Conservation (phyloP, 108 stramenopile species). For the Nitzschia sp. region DNA sequence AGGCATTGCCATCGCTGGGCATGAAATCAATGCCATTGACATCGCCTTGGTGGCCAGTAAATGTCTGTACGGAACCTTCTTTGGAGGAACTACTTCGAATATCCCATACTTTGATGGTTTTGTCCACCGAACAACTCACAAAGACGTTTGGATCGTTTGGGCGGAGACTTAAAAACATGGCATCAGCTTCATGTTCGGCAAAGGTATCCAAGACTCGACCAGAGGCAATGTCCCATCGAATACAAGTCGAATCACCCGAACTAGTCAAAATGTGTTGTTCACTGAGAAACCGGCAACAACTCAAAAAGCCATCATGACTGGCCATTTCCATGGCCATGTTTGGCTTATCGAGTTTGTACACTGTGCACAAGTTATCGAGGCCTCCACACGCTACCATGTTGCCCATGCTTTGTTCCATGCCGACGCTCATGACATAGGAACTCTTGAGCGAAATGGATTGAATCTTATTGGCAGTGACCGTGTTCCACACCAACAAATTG, state of each 20-base stretch:
- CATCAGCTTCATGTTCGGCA: conserved; percentile 94
- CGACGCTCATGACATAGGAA: conserved; percentile 99
- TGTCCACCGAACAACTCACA: conserved; percentile 95
- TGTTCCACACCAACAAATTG: conserved; percentile 98
- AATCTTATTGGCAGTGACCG: conserved; percentile 87
- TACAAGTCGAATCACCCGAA: conserved; percentile 96
- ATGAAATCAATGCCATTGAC: conserved; percentile 97
- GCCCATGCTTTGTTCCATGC: conserved; percentile 93
- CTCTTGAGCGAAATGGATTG: conserved; percentile 91
- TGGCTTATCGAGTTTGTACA: conserved; percentile 90
- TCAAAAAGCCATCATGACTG: conserved; percentile 98
- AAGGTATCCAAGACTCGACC: conserved; percentile 81
- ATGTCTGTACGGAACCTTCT: conserved; percentile 79
- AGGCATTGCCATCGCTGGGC: conserved; percentile 84
- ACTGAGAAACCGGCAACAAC: conserved; percentile 95
- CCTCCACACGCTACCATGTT: conserved; percentile 97
- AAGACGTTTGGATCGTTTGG: conserved; percentile 88
- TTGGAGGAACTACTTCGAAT: conserved; percentile 50
- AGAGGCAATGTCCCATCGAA: conserved; percentile 93
- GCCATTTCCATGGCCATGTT: conserved; percentile 82
- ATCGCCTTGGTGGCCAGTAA: conserved; percentile 95
- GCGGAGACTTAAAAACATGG: conserved; percentile 87
- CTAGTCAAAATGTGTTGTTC: conserved; percentile 88
- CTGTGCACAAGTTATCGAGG: conserved; percentile 98
- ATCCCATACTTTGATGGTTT: conserved; percentile 98